phyloP scores from a whole-genome alignment of 768 basidiomycete genomes.

The Leccinum rimulosum region DNA sequence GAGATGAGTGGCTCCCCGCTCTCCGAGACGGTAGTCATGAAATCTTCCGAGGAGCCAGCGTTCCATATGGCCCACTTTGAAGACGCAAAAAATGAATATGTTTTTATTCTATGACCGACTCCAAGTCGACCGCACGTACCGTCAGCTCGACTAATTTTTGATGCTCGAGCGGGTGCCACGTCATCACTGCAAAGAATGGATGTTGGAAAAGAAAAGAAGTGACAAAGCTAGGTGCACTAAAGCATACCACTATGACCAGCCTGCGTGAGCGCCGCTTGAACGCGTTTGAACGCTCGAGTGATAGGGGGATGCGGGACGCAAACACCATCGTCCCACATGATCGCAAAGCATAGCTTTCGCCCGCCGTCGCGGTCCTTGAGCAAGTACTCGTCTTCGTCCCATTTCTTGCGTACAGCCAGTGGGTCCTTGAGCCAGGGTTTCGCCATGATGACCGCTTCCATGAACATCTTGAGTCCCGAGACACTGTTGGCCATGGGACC shows the following conservation, averaged over 20 bases:
- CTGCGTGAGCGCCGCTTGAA: constrained; percentile 52
- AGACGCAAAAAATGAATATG: background rate
- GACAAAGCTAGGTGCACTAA: background rate
- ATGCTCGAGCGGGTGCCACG: constrained; percentile 63
- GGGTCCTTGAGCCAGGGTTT: constrained; percentile 72
- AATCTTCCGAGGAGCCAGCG: constrained; percentile 52
- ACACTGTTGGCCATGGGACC: constrained; percentile 67
- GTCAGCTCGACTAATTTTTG: constrained; percentile 39
- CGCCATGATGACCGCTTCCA: constrained; percentile 55
- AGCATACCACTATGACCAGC: constrained; percentile 64
- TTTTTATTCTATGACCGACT: background rate
- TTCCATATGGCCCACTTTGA: constrained; percentile 42
- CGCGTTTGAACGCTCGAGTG: constrained; percentile 52
- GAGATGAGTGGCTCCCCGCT: constrained; percentile 57
- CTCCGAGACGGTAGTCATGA: constrained; percentile 30
- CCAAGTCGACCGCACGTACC: constrained; percentile 35
- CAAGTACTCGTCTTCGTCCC: constrained; percentile 58
- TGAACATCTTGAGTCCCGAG: constrained; percentile 62
- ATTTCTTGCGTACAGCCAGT: constrained; percentile 50
- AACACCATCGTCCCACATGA: constrained; percentile 66
- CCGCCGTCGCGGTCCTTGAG: constrained; percentile 56
- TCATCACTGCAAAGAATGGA: constrained; percentile 52
- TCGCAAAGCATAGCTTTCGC: constrained; percentile 50
- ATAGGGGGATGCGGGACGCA: constrained; percentile 65
- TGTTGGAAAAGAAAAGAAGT: background rate